A percentile compares a stretch with the other conserved stretches of the same genome.
Conservation (phyloP, 306 rosid species). For the Arachis stenosperma region DNA sequence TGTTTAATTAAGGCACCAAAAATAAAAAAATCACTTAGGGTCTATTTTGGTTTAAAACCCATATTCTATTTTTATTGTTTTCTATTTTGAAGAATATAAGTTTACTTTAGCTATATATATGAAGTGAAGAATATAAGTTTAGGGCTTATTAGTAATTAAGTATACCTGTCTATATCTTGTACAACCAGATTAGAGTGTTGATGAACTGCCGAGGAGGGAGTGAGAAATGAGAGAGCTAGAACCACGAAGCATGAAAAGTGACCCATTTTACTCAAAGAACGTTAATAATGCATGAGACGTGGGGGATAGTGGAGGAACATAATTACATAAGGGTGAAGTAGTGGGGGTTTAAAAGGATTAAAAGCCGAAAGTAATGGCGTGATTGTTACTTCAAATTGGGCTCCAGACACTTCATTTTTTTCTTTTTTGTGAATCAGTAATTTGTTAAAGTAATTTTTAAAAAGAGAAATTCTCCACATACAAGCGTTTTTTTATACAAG, state of each 20-base stretch:
- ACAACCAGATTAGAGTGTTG: conserved; percentile 51
- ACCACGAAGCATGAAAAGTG: conserved; percentile 34
- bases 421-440: neutral
- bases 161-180: conserved; percentile 59
- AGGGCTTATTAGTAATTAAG: neutral
- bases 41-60: too few species aligned
- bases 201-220: conserved; percentile 44
- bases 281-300: neutral
- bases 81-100: too few species aligned
- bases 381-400: conserved; percentile 48
- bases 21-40: too few species aligned
- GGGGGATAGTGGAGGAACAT: conserved; percentile 1
- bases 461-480: too few species aligned
- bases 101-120: too few species aligned
- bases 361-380: conserved; percentile 70
- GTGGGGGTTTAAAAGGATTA: conserved; percentile 34
- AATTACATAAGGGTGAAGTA: neutral
- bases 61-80: too few species aligned
- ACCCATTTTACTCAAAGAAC: conserved; percentile 36
- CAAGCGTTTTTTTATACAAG: too few species aligned
- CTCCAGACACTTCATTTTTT: conserved; percentile 35
- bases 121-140: too few species aligned
- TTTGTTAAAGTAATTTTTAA: too few species aligned
- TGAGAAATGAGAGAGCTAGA: conserved; percentile 25
- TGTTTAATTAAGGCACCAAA: too few species aligned